These are phyloP conservation scores for Pigoraptor vietnamica DNA, from an alignment of 78 protist genomes.

Conservation along the genomic window DNA sequence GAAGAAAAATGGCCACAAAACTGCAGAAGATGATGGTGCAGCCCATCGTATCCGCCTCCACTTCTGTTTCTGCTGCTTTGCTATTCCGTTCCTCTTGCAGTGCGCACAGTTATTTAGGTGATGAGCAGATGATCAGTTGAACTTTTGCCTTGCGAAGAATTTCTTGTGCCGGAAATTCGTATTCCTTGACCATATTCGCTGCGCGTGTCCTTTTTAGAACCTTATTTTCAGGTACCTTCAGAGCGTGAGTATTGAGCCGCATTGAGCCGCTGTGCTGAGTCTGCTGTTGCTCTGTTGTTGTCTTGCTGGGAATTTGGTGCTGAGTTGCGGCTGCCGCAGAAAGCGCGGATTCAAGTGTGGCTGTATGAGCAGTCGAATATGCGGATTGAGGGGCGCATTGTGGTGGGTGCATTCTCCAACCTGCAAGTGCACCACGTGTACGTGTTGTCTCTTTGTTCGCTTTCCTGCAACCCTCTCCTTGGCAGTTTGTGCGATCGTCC, in stretches of 20 bases:
- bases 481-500: no score
- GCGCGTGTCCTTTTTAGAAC: no score
- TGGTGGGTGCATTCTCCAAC: constrained; percentile 37
- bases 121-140: no score
- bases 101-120: no score
- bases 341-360: constrained; percentile 74
- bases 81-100: background rate
- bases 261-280: background rate
- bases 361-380: constrained; percentile 70
- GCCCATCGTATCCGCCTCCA: background rate
- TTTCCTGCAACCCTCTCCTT: no score
- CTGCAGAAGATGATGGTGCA: background rate
- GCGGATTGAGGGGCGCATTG: constrained; percentile 79
- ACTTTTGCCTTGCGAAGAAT: no score
- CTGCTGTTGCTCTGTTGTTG: background rate
- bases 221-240: constrained; percentile 62
- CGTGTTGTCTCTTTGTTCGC: no score
- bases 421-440: no score
- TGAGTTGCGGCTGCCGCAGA: constrained; percentile 8
- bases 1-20: background rate
- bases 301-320: no score
- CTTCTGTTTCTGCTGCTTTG: background rate
- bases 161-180: no score
- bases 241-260: constrained; percentile 22
- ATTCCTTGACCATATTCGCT: no score